These are phyloP conservation scores for Oryza rufipogon DNA, from an alignment of 176 grass and related monocot species.

Conservation along the genomic window DNA sequence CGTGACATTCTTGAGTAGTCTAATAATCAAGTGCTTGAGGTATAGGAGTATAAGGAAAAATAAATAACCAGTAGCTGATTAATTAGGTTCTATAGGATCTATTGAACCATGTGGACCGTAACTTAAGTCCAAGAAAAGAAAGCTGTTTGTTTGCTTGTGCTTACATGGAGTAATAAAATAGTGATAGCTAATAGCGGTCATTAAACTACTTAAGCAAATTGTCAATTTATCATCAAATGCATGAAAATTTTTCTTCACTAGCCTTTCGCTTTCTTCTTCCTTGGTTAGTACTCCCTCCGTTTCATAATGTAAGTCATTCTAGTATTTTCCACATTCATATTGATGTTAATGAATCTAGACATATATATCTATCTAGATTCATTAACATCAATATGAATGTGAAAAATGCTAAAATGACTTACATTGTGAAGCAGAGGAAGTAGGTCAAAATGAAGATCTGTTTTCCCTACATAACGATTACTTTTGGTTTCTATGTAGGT, in stretches of 20 bases:
- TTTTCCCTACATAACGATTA: not conserved
- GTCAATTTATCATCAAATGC: not conserved
- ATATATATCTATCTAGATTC: no score
- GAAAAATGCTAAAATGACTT: no score
- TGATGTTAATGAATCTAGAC: no score
- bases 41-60: slow-evolving; percentile 1
- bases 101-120: not conserved
- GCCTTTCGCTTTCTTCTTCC: no score
- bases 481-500: slow-evolving; percentile 1
- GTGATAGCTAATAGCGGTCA: not conserved
- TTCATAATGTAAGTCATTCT: no score
- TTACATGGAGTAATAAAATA: slow-evolving; percentile 7
- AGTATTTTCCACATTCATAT: no score
- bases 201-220: not conserved
- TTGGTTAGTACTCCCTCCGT: not conserved
- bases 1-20: not conserved
- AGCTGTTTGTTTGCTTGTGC: not conserved
- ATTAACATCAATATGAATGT: no score
- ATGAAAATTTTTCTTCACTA: slow-evolving; percentile 17
- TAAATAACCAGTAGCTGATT: not conserved
- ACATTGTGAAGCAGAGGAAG: no score
- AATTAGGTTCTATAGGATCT: not conserved
- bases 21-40: not conserved
- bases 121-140: not conserved
- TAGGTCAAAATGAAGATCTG: not conserved